Conservation (phyloP, 768 basidiomycete species). For the Dictyophora rubrovolvata region DNA sequence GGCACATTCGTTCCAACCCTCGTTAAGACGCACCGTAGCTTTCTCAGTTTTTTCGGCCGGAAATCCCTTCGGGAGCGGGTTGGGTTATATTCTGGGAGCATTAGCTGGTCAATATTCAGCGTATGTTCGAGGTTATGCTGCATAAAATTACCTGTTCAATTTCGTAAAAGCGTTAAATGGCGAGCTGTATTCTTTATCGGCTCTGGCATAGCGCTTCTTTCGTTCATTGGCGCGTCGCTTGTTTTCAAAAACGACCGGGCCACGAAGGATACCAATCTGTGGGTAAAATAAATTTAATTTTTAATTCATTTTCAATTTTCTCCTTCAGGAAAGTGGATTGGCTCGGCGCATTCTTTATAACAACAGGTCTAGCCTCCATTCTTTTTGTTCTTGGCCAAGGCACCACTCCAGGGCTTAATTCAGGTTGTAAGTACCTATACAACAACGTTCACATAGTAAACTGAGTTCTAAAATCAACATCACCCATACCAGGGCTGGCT, state of each 20-base stretch:
- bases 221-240: conserved; percentile 42
- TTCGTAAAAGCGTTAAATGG: conserved; percentile 39
- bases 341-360: conserved; percentile 61
- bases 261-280: too few species aligned
- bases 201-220: conserved; percentile 44
- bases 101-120: conserved; percentile 45
- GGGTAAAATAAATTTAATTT: too few species aligned
- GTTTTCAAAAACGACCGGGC: conserved; percentile 35
- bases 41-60: conserved; percentile 83
- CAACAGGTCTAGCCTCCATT: conserved; percentile 56
- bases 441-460: too few species aligned
- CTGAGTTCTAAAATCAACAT: too few species aligned
- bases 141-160: conserved; percentile 4
- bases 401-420: conserved; percentile 53
- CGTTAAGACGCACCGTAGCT: conserved; percentile 56
- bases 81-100: conserved; percentile 67
- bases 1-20: conserved; percentile 65
- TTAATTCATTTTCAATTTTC: neutral
- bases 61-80: conserved; percentile 66
- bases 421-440: conserved; percentile 34
- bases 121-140: conserved; percentile 16
- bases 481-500: neutral
- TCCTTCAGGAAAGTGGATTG: conserved; percentile 52
- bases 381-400: conserved; percentile 68
- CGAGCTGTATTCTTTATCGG: conserved; percentile 54